Evolutionary conservation across 148 eudicot genomes (phyloP).

Genomic region (Limonium bicolor): DNA sequence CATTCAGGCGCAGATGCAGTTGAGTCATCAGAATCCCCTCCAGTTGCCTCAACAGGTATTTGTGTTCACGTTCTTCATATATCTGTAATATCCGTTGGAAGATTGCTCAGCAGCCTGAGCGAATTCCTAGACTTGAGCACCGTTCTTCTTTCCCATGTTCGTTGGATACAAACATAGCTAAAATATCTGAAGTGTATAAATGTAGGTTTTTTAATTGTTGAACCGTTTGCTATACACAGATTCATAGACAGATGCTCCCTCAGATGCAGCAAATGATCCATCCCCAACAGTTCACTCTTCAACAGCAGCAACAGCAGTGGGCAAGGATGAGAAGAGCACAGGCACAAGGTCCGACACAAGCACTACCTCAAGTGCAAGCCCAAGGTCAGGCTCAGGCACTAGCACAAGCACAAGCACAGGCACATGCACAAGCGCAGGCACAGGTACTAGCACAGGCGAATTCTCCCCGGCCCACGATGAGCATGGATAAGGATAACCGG

Average conservation of each 20-base stretch:
- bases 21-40: conserved; percentile 44
- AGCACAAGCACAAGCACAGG: too few relatives aligned
- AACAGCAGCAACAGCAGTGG: conserved; percentile 60
- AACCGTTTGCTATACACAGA: conserved; percentile 42
- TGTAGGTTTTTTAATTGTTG: too few relatives aligned
- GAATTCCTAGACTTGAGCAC: too few relatives aligned
- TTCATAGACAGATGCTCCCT: conserved; percentile 49
- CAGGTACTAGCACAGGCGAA: conserved; percentile 33
- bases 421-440: too few relatives aligned
- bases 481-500: conserved; percentile 49
- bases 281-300: conserved; percentile 26
- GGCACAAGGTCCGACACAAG: too few relatives aligned
- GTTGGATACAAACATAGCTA: too few relatives aligned
- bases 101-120: too few relatives aligned
- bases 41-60: conserved; percentile 70
- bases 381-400: too few relatives aligned
- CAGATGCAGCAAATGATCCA: conserved; percentile 54
- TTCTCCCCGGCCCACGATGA: conserved; percentile 48
- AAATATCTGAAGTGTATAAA: too few relatives aligned
- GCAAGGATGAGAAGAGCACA: conserved; percentile 39
- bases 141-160: too few relatives aligned
- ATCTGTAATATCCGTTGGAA: too few relatives aligned
- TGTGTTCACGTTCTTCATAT: neutral
- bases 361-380: too few relatives aligned
- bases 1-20: conserved; percentile 48